These are phyloP conservation scores for Arabidopsis lyrata DNA, from an alignment of 441 rosid genomes.

Conservation along the genomic window DNA sequence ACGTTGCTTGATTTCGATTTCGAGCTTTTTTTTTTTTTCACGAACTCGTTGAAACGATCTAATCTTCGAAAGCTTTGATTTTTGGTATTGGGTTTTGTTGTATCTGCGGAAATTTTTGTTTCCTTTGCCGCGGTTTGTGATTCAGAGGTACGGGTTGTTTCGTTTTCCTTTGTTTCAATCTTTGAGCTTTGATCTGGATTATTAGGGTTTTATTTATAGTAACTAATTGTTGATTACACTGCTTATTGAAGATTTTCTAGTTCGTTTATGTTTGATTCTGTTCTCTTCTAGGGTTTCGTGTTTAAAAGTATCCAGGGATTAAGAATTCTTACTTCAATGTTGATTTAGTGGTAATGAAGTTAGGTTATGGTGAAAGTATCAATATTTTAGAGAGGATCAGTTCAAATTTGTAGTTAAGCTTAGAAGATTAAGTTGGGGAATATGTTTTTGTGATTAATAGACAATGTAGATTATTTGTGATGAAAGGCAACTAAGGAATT, in stretches of 20 bases:
- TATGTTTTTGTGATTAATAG: conserved; percentile 27
- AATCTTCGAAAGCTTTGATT: conserved; percentile 23
- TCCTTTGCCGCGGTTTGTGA: conserved; percentile 39
- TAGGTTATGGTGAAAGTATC: conserved; percentile 46
- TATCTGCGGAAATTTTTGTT: conserved; percentile 11
- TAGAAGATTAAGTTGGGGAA: conserved; percentile 30
- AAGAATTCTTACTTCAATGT: conserved; percentile 17
- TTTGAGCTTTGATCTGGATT: conserved; percentile 45
- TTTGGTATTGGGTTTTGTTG: conserved; percentile 3
- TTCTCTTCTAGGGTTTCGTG: conserved; percentile 46
- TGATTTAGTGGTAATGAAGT: conserved; percentile 46
- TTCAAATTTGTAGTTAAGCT: conserved; percentile 34
- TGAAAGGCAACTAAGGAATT: conserved; percentile 25
- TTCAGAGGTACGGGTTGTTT: conserved; percentile 37
- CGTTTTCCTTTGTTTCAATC: conserved; percentile 14
- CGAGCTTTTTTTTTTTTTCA: conserved; percentile 23
- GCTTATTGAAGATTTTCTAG: conserved; percentile 37
- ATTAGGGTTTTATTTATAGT: conserved; percentile 46
- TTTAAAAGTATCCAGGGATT: conserved; percentile 13
- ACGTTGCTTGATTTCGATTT: conserved; percentile 43
- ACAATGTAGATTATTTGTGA: conserved; percentile 26
- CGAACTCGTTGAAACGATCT: conserved; percentile 20
- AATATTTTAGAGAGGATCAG: conserved; percentile 37
- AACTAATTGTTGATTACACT: conserved; percentile 22
- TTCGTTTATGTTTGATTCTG: conserved; percentile 41